These are phyloP conservation scores for Aquilaria agallochum DNA, from an alignment of 441 rosid genomes.

Conservation along the genomic window DNA sequence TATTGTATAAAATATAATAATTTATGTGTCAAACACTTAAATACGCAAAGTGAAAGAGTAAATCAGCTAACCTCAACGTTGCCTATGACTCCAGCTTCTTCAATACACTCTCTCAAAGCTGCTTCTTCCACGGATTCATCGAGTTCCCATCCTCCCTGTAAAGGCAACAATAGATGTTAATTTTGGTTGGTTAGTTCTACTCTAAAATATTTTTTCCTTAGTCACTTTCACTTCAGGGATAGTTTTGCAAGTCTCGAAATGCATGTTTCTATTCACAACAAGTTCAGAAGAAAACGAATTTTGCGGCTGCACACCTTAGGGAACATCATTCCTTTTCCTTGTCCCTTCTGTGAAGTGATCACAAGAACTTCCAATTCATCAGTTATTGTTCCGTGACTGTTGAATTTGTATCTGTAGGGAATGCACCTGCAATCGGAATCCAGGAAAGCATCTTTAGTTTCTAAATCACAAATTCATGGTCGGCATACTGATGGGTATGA, in stretches of 20 bases:
- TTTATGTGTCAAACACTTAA: no score
- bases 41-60: neutral
- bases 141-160: slow-evolving; percentile 94
- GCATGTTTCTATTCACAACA: neutral
- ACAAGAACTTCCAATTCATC: slow-evolving; percentile 71
- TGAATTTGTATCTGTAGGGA: slow-evolving; percentile 62
- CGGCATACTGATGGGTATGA: neutral
- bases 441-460: slow-evolving; percentile 3
- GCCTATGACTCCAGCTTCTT: slow-evolving; percentile 94
- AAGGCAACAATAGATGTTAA: neutral
- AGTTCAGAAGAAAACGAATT: neutral
- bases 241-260: neutral
- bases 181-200: neutral
- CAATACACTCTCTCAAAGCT: slow-evolving; percentile 74
- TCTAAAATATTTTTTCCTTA: neutral
- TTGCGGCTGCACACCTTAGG: slow-evolving; percentile 55
- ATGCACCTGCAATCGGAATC: slow-evolving; percentile 54
- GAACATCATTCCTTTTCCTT: slow-evolving; percentile 72
- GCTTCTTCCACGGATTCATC: slow-evolving; percentile 86
- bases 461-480: neutral
- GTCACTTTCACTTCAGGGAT: no score
- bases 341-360: slow-evolving; percentile 80
- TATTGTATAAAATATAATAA: no score
- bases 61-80: slow-evolving; percentile 53
- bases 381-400: slow-evolving; percentile 31